Evolutionary conservation across 768 basidiomycete genomes (phyloP).

Genomic region (Coprinellus micaceus): DNA sequence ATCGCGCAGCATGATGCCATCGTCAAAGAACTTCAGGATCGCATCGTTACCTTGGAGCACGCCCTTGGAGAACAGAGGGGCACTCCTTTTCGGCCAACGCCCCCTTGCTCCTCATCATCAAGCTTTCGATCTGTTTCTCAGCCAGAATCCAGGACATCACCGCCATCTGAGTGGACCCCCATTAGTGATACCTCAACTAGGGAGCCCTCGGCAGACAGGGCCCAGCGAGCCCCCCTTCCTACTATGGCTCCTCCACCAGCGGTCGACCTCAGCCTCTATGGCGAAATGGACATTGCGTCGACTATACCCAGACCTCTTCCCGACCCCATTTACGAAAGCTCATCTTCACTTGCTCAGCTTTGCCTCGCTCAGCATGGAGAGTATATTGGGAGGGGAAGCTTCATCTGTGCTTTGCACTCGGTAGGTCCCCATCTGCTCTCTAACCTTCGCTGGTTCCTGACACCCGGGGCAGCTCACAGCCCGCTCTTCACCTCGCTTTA

Average conservation of each 20-base stretch:
- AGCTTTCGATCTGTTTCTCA: neutral
- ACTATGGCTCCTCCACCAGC: neutral
- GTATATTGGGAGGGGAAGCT: slow-evolving; percentile 45
- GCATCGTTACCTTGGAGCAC: slow-evolving; percentile 26
- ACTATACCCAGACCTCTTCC: slow-evolving; percentile 17
- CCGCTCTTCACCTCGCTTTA: slow-evolving; percentile 24
- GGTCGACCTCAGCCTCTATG: neutral
- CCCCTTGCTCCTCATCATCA: neutral
- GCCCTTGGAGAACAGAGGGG: slow-evolving; percentile 16
- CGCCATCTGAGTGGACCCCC: neutral
- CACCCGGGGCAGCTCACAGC: too few species aligned
- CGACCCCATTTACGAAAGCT: slow-evolving; percentile 36
- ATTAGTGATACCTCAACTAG: neutral
- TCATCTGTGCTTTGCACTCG: slow-evolving; percentile 44
- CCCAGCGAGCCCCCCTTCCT: neutral
- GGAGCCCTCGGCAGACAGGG: neutral
- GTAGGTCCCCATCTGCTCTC: slow-evolving; percentile 23
- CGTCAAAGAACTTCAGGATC: slow-evolving; percentile 23
- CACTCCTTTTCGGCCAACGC: neutral
- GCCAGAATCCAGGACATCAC: neutral
- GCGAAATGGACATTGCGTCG: slow-evolving; percentile 1
- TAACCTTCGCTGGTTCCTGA: neutral
- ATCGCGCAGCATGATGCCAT: slow-evolving; percentile 19
- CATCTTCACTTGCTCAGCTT: slow-evolving; percentile 36
- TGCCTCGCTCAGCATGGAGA: slow-evolving; percentile 47